These are phyloP conservation scores for Boletus mariae DNA, from an alignment of 1,284 basidiomycete species.

Conservation along the genomic window DNA sequence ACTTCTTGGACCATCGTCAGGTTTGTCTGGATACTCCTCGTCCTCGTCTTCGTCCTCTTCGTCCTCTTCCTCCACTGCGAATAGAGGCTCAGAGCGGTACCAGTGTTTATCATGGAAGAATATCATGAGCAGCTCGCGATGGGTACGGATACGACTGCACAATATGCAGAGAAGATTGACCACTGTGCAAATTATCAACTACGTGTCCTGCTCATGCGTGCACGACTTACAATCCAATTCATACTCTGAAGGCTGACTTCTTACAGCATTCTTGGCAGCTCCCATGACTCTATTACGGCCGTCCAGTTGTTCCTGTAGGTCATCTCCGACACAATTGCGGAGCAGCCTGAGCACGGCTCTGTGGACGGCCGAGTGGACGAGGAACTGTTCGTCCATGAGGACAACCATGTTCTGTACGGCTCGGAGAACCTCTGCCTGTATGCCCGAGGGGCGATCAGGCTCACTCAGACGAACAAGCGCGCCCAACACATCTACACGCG, in stretches of 20 bases:
- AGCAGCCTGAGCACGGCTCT: conserved; percentile 85
- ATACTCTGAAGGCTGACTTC: conserved; percentile 74
- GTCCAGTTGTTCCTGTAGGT: conserved; percentile 79
- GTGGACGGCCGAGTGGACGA: conserved; percentile 88
- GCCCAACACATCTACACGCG: conserved; percentile 66
- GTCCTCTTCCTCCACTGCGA: conserved; percentile 66
- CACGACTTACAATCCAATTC: conserved; percentile 73
- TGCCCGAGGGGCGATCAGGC: conserved; percentile 76
- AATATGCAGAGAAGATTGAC: conserved; percentile 89
- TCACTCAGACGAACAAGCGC: conserved; percentile 85
- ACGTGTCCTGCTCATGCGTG: not conserved
- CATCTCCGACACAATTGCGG: conserved; percentile 86
- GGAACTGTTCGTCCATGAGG: conserved; percentile 84
- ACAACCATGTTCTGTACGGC: conserved; percentile 87
- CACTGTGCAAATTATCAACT: conserved; percentile 44
- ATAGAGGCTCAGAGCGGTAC: conserved; percentile 69
- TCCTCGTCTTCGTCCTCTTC: conserved; percentile 33
- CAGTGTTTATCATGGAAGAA: conserved; percentile 93
- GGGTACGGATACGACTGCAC: conserved; percentile 85
- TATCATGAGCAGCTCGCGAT: conserved; percentile 89
- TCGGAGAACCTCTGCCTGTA: conserved; percentile 82
- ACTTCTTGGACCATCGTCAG: conserved; percentile 31
- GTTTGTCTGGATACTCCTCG: conserved; percentile 26
- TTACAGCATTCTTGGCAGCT: conserved; percentile 68
- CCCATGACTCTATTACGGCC: conserved; percentile 76